phyloP scores from a whole-genome alignment of 495 filamentous ascomycete species.

The Evernia prunastri region DNA sequence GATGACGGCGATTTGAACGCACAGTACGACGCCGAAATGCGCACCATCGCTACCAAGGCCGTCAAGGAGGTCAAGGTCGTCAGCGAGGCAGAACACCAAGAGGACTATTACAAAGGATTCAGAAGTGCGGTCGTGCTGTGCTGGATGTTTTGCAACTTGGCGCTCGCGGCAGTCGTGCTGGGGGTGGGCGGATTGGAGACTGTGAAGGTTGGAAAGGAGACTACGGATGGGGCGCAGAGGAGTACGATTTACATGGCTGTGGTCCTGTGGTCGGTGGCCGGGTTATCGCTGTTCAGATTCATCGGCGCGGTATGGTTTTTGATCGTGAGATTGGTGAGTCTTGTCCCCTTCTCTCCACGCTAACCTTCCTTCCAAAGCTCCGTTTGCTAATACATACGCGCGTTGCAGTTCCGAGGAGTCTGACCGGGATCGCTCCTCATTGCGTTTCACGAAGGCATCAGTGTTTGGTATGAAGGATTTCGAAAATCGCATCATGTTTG shows the following conservation, averaged over 20 bases:
- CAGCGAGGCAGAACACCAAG: constrained; percentile 70
- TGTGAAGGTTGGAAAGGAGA: constrained; percentile 44
- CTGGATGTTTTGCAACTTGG: constrained; percentile 97
- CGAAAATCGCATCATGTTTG: neutral
- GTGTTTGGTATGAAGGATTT: neutral
- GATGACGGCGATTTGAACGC: constrained; percentile 84
- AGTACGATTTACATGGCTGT: constrained; percentile 82
- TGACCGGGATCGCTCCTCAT: constrained; percentile 19
- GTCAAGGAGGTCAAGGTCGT: constrained; percentile 57
- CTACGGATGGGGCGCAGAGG: constrained; percentile 37
- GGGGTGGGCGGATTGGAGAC: constrained; percentile 73
- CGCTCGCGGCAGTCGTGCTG: constrained; percentile 78
- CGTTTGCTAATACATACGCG: constrained; percentile 26
- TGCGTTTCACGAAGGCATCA: neutral
- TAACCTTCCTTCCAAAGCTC: neutral
- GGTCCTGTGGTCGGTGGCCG: constrained; percentile 90
- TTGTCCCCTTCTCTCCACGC: constrained; percentile 23
- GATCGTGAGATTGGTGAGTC: constrained; percentile 79
- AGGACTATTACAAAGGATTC: constrained; percentile 98
- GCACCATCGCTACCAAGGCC: constrained; percentile 64
- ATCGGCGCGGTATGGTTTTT: constrained; percentile 91
- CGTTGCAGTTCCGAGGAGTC: constrained; percentile 44
- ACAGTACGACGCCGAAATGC: constrained; percentile 83
- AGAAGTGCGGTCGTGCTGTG: constrained; percentile 82
- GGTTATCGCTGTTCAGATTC: constrained; percentile 79